These are phyloP conservation scores for Leccinum variabile DNA, from an alignment of 1,284 basidiomycete species.

Conservation along the genomic window DNA sequence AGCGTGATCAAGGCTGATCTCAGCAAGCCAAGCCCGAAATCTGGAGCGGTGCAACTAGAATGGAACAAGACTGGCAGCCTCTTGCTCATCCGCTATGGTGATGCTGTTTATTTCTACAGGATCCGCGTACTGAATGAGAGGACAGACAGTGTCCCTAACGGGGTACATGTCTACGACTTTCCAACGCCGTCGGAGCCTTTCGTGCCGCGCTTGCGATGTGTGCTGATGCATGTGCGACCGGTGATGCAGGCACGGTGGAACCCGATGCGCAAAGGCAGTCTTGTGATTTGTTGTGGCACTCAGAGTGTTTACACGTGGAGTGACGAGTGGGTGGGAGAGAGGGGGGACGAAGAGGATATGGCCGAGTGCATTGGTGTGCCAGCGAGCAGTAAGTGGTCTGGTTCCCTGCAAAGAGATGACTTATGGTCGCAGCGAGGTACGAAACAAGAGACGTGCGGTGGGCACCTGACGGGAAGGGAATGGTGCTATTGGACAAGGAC, in stretches of 20 bases:
- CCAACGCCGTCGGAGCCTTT: constrained; percentile 54
- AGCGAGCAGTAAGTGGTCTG: constrained; percentile 59
- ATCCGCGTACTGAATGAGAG: constrained; percentile 6
- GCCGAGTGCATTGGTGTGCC: constrained; percentile 82
- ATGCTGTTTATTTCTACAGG: constrained; percentile 7
- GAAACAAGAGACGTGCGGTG: constrained; percentile 65
- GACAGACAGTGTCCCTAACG: constrained; percentile 60
- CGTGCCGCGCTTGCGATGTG: constrained; percentile 58
- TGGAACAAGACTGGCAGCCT: constrained; percentile 77
- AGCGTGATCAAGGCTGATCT: constrained; percentile 50
- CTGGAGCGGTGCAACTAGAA: constrained; percentile 66
- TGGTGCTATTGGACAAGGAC: constrained; percentile 69
- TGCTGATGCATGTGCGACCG: constrained; percentile 61
- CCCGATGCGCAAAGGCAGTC: constrained; percentile 65
- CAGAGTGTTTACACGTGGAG: constrained; percentile 79
- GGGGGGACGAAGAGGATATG: constrained; percentile 60
- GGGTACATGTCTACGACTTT: constrained; percentile 62
- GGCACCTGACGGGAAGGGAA: constrained; percentile 82
- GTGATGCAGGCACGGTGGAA: constrained; percentile 74
- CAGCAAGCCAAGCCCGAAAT: constrained; percentile 60
- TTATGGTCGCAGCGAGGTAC: constrained; percentile 52
- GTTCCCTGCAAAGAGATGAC: constrained; percentile 3
- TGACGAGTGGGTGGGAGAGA: constrained; percentile 70
- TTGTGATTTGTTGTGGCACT: constrained; percentile 68
- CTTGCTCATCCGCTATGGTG: constrained; percentile 71